phyloP scores from a whole-genome alignment of 805 yeast species.

The Lipomyces lipofer region DNA sequence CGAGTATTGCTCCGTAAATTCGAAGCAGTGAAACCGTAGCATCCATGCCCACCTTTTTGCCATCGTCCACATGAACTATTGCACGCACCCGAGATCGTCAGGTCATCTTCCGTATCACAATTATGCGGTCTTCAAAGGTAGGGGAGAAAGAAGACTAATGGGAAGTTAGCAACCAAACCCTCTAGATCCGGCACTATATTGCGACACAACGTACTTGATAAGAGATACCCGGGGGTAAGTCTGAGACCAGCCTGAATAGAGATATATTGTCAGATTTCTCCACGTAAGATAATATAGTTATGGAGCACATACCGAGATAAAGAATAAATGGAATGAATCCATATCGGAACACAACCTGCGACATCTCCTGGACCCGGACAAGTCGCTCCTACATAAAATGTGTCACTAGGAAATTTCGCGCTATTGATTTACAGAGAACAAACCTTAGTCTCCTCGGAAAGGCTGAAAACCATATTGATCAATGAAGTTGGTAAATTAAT shows the following conservation, averaged over 20 bases:
- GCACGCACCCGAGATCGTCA: too few relatives aligned
- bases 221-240: conserved; percentile 82
- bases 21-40: too few relatives aligned
- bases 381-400: conserved; percentile 74
- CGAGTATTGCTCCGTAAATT: too few relatives aligned
- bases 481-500: not conserved
- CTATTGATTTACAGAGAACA: conserved; percentile 37
- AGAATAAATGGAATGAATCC: conserved; percentile 96
- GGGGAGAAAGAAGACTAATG: conserved; percentile 24
- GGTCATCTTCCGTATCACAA: too few relatives aligned
- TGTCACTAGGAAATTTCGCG: too few relatives aligned
- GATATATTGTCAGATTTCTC: not conserved
- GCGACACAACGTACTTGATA: conserved; percentile 53
- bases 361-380: conserved; percentile 73
- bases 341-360: conserved; percentile 87
- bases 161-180: too few relatives aligned
- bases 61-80: too few relatives aligned
- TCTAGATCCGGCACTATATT: too few relatives aligned
- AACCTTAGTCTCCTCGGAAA: conserved; percentile 47
- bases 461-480: conserved; percentile 34
- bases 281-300: too few relatives aligned
- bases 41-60: too few relatives aligned
- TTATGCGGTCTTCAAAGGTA: conserved; percentile 32
- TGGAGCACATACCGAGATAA: conserved; percentile 57
- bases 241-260: conserved; percentile 58